Evolutionary conservation across 305 asterid species (phyloP).

Genomic region (Solanum hybrid): DNA sequence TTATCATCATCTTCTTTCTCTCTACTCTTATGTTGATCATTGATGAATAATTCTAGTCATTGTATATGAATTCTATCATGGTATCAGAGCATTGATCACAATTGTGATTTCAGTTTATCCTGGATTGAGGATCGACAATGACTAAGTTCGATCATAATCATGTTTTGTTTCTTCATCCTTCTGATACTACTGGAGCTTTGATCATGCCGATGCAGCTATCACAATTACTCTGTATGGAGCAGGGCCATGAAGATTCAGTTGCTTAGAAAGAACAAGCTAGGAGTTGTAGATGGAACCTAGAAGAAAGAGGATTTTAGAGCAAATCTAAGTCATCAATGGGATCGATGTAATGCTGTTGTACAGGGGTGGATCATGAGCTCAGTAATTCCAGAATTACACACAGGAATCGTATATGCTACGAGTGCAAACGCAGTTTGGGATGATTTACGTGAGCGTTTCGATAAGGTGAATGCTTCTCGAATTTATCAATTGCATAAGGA

Average conservation of each 20-base stretch:
- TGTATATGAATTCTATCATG: neutral
- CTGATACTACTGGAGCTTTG: neutral
- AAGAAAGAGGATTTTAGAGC: neutral
- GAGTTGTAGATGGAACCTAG: neutral
- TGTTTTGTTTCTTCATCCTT: neutral
- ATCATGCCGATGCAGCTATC: neutral
- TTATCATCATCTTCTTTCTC: neutral
- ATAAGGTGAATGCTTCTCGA: neutral
- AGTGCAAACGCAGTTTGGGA: neutral
- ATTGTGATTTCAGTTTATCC: neutral
- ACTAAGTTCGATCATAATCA: neutral
- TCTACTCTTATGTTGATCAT: neutral
- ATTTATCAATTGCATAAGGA: too few species aligned
- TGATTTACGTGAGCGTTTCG: neutral
- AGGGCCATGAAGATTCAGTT: neutral
- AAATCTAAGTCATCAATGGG: neutral
- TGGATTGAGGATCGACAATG: neutral
- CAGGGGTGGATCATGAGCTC: neutral
- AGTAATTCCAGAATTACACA: neutral
- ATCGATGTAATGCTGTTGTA: neutral
- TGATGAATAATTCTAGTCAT: too few species aligned
- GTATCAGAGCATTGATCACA: neutral
- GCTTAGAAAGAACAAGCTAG: neutral
- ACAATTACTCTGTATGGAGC: neutral
- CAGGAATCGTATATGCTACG: neutral